These are phyloP conservation scores for Penicillium flavigenum DNA, from an alignment of 495 filamentous ascomycete genomes.

Conservation along the genomic window DNA sequence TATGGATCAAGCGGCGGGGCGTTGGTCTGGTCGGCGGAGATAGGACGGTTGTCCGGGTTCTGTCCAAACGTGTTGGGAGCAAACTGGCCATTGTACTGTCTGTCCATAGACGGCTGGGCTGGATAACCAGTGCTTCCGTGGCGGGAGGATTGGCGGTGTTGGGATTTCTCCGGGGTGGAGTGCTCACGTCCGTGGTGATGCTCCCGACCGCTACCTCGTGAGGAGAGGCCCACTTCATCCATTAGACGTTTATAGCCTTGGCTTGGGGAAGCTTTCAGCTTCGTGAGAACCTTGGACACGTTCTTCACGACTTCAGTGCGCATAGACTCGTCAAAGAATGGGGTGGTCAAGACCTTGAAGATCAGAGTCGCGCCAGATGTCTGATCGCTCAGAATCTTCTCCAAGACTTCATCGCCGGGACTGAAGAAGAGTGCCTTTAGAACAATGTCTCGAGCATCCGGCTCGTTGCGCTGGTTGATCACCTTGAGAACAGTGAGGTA, in stretches of 20 bases:
- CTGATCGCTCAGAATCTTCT: conserved; percentile 89
- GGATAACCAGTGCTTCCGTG: conserved; percentile 46
- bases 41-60: conserved; percentile 39
- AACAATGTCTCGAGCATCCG: conserved; percentile 88
- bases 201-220: conserved; percentile 52
- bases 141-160: conserved; percentile 50
- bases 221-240: conserved; percentile 91
- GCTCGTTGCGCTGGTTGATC: conserved; percentile 95
- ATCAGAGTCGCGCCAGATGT: conserved; percentile 92
- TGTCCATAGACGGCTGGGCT: conserved; percentile 43
- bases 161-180: conserved; percentile 45
- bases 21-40: conserved; percentile 44
- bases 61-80: conserved; percentile 38
- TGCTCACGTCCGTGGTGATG: conserved; percentile 46
- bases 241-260: conserved; percentile 98
- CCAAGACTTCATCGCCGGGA: conserved; percentile 78
- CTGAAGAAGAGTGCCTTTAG: conserved; percentile 95
- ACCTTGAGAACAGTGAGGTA: conserved; percentile 97
- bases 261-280: conserved; percentile 86
- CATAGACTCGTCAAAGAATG: conserved; percentile 94
- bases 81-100: conserved; percentile 50
- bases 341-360: conserved; percentile 96
- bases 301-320: conserved; percentile 85
- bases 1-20: conserved; percentile 45
- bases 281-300: conserved; percentile 82